Conservation (phyloP, 73 alveolate species). For the Tetrahymena elliotti region DNA sequence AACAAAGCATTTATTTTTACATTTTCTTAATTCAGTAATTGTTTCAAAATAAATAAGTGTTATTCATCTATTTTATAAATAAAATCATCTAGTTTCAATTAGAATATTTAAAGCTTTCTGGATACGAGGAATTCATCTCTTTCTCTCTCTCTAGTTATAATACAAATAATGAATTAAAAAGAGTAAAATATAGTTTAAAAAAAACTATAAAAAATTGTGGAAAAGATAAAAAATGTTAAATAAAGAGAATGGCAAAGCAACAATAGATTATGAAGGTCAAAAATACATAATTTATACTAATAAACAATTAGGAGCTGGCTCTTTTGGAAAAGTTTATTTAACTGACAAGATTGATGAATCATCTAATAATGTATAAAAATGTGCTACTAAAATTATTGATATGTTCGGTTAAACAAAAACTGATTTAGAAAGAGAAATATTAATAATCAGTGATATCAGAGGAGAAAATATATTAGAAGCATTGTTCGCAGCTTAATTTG, state of each 20-base stretch:
- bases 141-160: too few relatives aligned
- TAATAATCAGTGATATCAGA: background rate
- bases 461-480: background rate
- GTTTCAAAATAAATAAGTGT: too few relatives aligned
- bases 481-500: background rate
- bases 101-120: too few relatives aligned
- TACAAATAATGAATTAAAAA: too few relatives aligned
- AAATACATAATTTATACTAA: background rate
- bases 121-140: too few relatives aligned
- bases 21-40: too few relatives aligned
- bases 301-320: background rate
- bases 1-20: too few relatives aligned
- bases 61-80: too few relatives aligned
- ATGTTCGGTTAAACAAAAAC: background rate
- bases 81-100: too few relatives aligned
- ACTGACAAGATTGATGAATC: background rate
- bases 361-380: background rate
- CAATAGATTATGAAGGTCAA: too few relatives aligned
- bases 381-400: background rate
- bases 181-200: too few relatives aligned
- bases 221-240: background rate
- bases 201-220: too few relatives aligned
- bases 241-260: background rate
- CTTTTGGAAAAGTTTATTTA: background rate
- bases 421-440: background rate